Conservation (phyloP, 495 filamentous ascomycete species). For the Hypoxylon lienhwacheense region DNA sequence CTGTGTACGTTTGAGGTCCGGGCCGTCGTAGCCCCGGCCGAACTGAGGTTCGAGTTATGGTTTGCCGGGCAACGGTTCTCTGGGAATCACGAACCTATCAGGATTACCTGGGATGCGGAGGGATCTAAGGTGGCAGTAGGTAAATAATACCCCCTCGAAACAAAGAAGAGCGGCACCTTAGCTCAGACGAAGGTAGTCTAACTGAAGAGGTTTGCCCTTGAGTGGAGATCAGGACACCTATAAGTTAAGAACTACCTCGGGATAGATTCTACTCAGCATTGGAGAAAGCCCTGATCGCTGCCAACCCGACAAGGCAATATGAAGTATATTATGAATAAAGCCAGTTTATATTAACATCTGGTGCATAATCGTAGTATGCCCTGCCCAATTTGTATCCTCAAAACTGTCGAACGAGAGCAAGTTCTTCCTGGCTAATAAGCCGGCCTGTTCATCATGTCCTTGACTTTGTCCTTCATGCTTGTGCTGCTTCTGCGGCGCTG, state of each 20-base stretch:
- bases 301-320: too few relatives aligned
- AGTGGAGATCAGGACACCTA: too few relatives aligned
- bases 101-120: conserved; percentile 50
- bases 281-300: too few relatives aligned
- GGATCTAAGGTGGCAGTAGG: conserved; percentile 27
- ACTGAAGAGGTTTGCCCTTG: too few relatives aligned
- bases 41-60: conserved; percentile 59
- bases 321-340: background rate
- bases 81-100: conserved; percentile 53
- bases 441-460: conserved; percentile 33
- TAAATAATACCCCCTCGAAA: background rate
- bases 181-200: too few relatives aligned
- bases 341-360: conserved; percentile 6
- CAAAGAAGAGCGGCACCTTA: too few relatives aligned
- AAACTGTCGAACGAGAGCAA: too few relatives aligned
- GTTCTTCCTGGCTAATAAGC: conserved; percentile 31
- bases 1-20: conserved; percentile 54
- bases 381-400: too few relatives aligned
- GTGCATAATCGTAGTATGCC: conserved; percentile 8
- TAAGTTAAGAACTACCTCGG: too few relatives aligned
- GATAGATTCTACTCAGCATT: too few relatives aligned
- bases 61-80: conserved; percentile 51
- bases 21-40: conserved; percentile 58
- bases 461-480: conserved; percentile 32
- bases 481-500: conserved; percentile 36